Conservation (phyloP, 495 filamentous ascomycete genomes). For the Oidiodendron maius region DNA sequence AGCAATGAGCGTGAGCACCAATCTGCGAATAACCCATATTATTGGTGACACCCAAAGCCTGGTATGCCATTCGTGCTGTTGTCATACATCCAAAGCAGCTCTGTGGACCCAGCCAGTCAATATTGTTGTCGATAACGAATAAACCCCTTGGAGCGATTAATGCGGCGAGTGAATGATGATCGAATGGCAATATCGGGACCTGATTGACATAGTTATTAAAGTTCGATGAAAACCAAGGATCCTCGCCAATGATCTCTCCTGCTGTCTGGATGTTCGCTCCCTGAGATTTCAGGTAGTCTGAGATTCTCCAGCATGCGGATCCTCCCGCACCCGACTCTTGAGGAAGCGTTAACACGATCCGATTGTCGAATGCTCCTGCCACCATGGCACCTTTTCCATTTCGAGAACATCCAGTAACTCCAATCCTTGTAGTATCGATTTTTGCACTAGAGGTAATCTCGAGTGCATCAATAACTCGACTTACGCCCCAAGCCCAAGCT, state of each 20-base stretch:
- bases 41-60: constrained; percentile 39
- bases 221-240: constrained; percentile 42
- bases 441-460: constrained; percentile 33
- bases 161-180: constrained; percentile 44
- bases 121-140: constrained; percentile 46
- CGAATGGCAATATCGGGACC: constrained; percentile 35
- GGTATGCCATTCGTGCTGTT: constrained; percentile 41
- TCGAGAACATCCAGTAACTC: constrained; percentile 46
- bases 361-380: constrained; percentile 41
- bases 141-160: constrained; percentile 41
- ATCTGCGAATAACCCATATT: constrained; percentile 47
- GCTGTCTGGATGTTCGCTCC: constrained; percentile 46
- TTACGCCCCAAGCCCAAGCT: constrained; percentile 49
- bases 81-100: constrained; percentile 49
- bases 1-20: constrained; percentile 47
- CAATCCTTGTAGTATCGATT: constrained; percentile 41
- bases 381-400: constrained; percentile 51
- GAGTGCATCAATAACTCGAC: constrained; percentile 45
- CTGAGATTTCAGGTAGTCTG: constrained; percentile 31
- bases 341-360: constrained; percentile 46
- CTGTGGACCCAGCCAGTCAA: constrained; percentile 48
- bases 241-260: constrained; percentile 41
- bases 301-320: constrained; percentile 46
- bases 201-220: constrained; percentile 36
- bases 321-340: constrained; percentile 47